Evolutionary conservation across 192 early-diverging fungal species (phyloP), one percentile per base, ranked within the genome.

Genomic region (Backusella liffmaniae): DNA sequence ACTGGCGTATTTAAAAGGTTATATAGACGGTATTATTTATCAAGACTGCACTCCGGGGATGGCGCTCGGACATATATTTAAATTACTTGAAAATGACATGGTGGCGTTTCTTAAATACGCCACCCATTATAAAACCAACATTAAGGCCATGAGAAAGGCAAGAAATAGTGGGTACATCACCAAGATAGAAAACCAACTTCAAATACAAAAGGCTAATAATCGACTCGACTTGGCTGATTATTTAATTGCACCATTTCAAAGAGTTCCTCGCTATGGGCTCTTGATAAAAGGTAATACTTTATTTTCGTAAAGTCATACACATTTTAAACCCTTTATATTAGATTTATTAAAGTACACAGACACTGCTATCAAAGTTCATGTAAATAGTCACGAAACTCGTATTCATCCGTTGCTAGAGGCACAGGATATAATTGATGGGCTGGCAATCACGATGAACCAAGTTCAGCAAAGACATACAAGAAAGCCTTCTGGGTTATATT

Each of bases 181-280:
- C 3, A 73, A 78, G 34, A 78, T 73, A 53, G 77, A 78, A 34
- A 72, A 68, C 34, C 42, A 67, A 67, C 16, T 37, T n/a, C 39
- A 68, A 68, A 23, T 59, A 37, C 29, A 53, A 21, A 73, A 67
- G 23, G 86, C 85, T 29, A 84, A 79, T 23, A 86, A 85, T 18
- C 86, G 86, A 4, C 76, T 94, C 30, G 88, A 85, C 41, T 80
- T 96, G 29, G 84, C 86, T 34, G 93, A 93, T 77, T 83, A 91
- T 74, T 79, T 94, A 73, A 92, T 94, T 66, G 87, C 92, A 78
- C 93, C 93, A 0, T 90, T 94, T 68, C 93, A 94, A 78, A 85
- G 93, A 39, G 89, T 93, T 9, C 90, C 93, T 1, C 88, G 92
- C 13, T 94, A 94, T 83, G 88, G 89, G 51, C 76, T 94, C 71